Evolutionary conservation across 78 protist species (phyloP).

Genomic region (Monocercomonoides exilis): DNA sequence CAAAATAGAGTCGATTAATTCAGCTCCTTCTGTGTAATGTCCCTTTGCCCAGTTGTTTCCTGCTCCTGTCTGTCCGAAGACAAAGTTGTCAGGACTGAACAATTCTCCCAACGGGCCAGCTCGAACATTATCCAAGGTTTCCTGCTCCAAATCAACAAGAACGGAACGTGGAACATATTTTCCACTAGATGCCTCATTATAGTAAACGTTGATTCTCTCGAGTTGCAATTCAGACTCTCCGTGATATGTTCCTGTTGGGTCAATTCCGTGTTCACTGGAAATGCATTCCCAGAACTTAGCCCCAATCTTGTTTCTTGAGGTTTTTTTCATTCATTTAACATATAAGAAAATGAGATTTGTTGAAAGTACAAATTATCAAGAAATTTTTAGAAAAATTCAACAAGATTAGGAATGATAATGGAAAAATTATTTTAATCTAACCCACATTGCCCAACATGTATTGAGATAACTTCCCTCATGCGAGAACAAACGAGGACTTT

Average conservation of each 20-base stretch:
- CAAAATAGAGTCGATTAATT: conserved; percentile 82
- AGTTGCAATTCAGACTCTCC: conserved; percentile 80
- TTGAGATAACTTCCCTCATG: not conserved
- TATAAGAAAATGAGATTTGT: not conserved
- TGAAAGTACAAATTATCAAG: too few species aligned
- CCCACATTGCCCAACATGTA: not conserved
- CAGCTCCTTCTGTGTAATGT: conserved; percentile 94
- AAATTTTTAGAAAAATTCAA: not conserved
- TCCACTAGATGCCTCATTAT: conserved; percentile 84
- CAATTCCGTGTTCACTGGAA: conserved; percentile 91
- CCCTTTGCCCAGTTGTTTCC: too few species aligned
- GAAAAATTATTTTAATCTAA: not conserved
- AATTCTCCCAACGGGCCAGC: conserved; percentile 79
- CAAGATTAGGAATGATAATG: not conserved
- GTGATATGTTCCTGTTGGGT: too few species aligned
- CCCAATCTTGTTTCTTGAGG: conserved; percentile 93
- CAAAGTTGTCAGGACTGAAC: conserved; percentile 91
- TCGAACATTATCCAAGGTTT: conserved; percentile 87
- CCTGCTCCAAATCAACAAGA: conserved; percentile 94
- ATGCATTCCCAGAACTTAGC: conserved; percentile 67
- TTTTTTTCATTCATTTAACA: too few species aligned
- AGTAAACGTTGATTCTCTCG: conserved; percentile 93
- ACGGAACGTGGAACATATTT: conserved; percentile 94
- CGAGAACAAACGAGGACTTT: not conserved
- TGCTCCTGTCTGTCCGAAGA: too few species aligned